Conservation (phyloP, 371 early-diverging fungal species). For the Chytridiales sp. region DNA sequence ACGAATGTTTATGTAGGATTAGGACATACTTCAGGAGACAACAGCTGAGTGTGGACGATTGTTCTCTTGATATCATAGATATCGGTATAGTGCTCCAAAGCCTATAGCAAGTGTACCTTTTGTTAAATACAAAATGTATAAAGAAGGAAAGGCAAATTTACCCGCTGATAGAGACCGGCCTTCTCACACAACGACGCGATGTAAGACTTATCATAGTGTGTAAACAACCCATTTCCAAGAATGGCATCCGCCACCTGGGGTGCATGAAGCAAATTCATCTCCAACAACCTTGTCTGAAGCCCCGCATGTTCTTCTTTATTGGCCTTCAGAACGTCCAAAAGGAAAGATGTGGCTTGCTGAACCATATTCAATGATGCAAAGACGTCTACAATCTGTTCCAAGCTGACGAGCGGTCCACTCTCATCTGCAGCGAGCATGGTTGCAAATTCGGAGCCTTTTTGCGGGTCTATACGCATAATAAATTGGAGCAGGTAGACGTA, state of each 20-base stretch:
- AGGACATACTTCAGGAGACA: constrained; percentile 67
- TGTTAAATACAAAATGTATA: neutral
- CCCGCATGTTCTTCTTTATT: constrained; percentile 86
- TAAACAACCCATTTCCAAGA: constrained; percentile 90
- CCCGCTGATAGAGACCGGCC: constrained; percentile 92
- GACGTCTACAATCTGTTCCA: constrained; percentile 90
- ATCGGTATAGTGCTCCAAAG: constrained; percentile 95
- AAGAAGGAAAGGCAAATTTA: constrained; percentile 23
- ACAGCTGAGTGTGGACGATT: constrained; percentile 83
- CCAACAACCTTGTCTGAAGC: constrained; percentile 93
- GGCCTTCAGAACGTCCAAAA: constrained; percentile 91
- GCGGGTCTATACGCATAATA: constrained; percentile 87
- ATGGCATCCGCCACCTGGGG: constrained; percentile 99
- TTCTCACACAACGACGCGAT: constrained; percentile 95
- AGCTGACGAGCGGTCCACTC: constrained; percentile 74
- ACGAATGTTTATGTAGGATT: neutral
- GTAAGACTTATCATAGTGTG: constrained; percentile 88
- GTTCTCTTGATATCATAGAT: constrained; percentile 94
- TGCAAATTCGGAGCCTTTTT: constrained; percentile 93
- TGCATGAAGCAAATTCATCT: constrained; percentile 94
- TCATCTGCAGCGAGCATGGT: constrained; percentile 80
- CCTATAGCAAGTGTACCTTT: constrained; percentile 52
- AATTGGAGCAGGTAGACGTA: constrained; percentile 84
- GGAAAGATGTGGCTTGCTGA: constrained; percentile 94
- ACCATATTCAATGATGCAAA: constrained; percentile 91